Conservation (phyloP, 345 rosid species). For the Anacardium occidentale region DNA sequence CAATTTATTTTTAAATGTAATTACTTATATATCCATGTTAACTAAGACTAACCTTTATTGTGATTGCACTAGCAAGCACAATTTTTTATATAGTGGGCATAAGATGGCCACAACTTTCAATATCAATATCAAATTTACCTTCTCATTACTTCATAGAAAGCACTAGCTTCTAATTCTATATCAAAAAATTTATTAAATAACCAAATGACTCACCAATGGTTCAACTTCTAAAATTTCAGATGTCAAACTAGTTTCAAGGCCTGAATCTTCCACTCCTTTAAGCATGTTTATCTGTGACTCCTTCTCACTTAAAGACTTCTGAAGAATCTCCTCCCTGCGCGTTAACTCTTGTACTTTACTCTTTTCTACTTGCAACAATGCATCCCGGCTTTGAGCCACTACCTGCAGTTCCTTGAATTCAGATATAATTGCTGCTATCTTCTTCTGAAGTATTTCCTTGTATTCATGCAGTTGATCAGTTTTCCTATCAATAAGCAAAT, state of each 20-base stretch:
- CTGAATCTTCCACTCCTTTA: conserved; percentile 41
- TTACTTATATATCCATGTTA: not conserved
- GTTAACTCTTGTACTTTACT: conserved; percentile 68
- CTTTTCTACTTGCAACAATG: conserved; percentile 64
- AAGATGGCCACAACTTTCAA: not conserved
- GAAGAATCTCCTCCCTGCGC: conserved; percentile 57
- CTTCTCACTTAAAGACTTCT: conserved; percentile 62
- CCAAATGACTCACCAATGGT: conserved; percentile 71
- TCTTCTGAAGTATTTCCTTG: conserved; percentile 68
- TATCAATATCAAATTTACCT: not conserved
- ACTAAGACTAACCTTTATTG: no score
- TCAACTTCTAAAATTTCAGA: conserved; percentile 82
- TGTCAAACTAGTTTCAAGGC: conserved; percentile 31
- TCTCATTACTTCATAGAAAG: not conserved
- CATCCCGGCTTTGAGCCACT: conserved; percentile 56
- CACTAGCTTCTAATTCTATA: not conserved
- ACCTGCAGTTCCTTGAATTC: conserved; percentile 55
- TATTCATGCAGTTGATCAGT: conserved; percentile 34
- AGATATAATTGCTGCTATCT: conserved; percentile 50
- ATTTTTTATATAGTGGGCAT: not conserved
- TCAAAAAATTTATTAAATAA: conserved; percentile 7
- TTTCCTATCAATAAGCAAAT: conserved; percentile 39
- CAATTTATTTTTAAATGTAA: no score
- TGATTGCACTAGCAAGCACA: no score
- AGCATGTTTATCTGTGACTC: conserved; percentile 61